phyloP scores from a whole-genome alignment of 2,329 filamentous ascomycete genomes.

The Diaporthe vexans region DNA sequence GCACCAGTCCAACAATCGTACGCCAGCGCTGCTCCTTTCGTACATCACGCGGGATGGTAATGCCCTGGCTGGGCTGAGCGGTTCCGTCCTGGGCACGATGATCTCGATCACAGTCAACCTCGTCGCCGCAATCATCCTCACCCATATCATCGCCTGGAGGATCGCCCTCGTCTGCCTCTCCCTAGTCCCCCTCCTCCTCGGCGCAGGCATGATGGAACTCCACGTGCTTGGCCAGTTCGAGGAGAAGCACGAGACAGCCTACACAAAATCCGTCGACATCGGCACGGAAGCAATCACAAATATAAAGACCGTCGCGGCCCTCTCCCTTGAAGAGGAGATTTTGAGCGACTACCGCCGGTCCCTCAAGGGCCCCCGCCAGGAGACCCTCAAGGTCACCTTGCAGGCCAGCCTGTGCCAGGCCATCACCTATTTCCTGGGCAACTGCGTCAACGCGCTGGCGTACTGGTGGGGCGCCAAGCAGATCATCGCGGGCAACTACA shows the following conservation, averaged over 20 bases:
- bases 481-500: conserved; percentile 67
- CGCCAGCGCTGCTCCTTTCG: conserved; percentile 72
- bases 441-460: conserved; percentile 58
- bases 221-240: conserved; percentile 73
- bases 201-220: conserved; percentile 78
- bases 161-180: conserved; percentile 81
- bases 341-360: conserved; percentile 66
- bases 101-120: conserved; percentile 79
- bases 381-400: conserved; percentile 51
- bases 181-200: conserved; percentile 76
- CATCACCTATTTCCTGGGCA: conserved; percentile 41
- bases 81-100: conserved; percentile 78
- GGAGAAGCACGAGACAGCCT: conserved; percentile 74
- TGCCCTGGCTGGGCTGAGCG: conserved; percentile 76
- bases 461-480: conserved; percentile 74
- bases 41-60: conserved; percentile 79
- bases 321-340: conserved; percentile 67
- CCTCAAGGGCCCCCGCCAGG: conserved; percentile 66
- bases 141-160: conserved; percentile 81
- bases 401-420: conserved; percentile 40
- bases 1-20: conserved; percentile 76
- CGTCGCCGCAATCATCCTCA: conserved; percentile 75
- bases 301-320: conserved; percentile 73
- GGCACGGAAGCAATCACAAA: conserved; percentile 77
- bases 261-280: conserved; percentile 73